Evolutionary conservation across 208 protist species (phyloP).

Genomic region (Leishmania amazonensis): DNA sequence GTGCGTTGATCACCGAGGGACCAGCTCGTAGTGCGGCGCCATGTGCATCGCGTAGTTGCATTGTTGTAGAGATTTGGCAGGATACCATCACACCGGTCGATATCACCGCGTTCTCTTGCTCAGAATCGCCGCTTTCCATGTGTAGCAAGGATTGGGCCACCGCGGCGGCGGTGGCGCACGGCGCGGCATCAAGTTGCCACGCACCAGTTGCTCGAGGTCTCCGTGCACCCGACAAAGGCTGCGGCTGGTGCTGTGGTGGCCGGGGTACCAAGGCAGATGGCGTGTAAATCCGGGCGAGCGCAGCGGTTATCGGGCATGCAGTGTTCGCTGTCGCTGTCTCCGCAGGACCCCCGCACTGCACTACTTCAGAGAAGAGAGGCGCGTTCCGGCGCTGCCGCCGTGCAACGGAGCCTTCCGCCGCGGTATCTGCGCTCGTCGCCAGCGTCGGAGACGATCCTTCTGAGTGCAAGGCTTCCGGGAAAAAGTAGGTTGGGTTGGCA

Average conservation of each 20-base stretch:
- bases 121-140: not conserved
- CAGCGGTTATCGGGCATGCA: not conserved
- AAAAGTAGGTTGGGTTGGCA: not conserved
- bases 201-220: not conserved
- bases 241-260: not conserved
- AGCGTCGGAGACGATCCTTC: not conserved
- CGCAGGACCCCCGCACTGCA: not conserved
- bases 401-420: not conserved
- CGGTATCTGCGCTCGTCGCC: not conserved
- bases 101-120: not conserved
- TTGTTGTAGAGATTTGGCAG: not conserved
- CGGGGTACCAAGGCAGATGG: not conserved
- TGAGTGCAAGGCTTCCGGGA: not conserved
- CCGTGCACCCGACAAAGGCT: too few relatives aligned
- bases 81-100: not conserved
- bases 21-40: not conserved
- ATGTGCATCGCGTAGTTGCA: too few relatives aligned
- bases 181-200: not conserved
- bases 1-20: not conserved
- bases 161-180: not conserved
- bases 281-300: not conserved
- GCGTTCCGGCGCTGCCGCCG: not conserved
- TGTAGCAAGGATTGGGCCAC: not conserved
- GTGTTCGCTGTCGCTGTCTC: not conserved
- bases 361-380: slow-evolving; percentile 3